Base-by-base conservation (phyloP, 805 yeast genomes). In the Sugiyamaella marilandica region DNA sequence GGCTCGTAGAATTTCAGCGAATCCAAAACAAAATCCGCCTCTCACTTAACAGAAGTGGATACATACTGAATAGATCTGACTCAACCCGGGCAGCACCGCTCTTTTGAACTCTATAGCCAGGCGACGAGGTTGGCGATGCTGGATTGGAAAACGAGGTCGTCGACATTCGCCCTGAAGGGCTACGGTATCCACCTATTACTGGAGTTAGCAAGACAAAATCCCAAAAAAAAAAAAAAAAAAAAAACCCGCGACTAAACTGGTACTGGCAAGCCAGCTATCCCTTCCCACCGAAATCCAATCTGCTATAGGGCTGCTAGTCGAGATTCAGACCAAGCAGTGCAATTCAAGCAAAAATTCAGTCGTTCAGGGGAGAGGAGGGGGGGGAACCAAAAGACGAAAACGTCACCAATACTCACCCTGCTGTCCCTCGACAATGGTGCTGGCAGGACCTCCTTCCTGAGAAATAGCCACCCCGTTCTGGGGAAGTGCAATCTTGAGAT, bases 101-200 rank as follows among this genome's bases (percentile, higher is more conserved):
- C 37, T 34, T 34, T 10, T 34, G 37, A 34, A 34, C 16, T n/a
- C 31, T 19, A 24, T 10, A 14, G 8, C 37, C 37, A 13, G 45
- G 49, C 13, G 49, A 32, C 29, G 53, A 47, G 10, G 45, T 21
- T 7, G 50, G 50, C n/a, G 53, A 50, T n/a, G 46, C 46, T 8
- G 53, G 49, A 14, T 41, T 45, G 14, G 53, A 45, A 24, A 41
- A 36, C 9, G 50, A 49, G 29, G 52, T 26, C n/a, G 35, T 34
- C 24, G 47, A 33, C 18, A 45, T 37, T n/a, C 47, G 36, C 19
- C 43, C 43, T 8, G 43, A 39, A 16, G 43, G 43, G 21, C 43
- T 39, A 14, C 43, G 43, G 19, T 16, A 39, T 13, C 43, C 43
- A 7, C 43, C 43, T 16, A 39, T 39, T 4, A 21, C 43, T 34